Evolutionary conservation across 1,284 basidiomycete species (phyloP).

Genomic region (Naganishia albida): DNA sequence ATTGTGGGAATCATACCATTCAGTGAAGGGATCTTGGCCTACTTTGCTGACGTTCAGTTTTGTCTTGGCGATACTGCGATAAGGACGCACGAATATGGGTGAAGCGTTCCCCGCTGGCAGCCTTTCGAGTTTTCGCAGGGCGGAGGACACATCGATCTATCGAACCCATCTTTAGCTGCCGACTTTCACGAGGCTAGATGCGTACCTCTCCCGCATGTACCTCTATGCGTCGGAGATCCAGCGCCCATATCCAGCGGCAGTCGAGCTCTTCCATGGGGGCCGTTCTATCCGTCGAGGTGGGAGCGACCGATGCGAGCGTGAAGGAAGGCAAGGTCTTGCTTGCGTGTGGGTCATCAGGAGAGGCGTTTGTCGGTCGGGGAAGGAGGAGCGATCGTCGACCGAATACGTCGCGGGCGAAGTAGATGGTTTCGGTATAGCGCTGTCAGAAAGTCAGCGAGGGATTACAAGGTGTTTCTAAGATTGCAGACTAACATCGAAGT

Average conservation of each 20-base stretch:
- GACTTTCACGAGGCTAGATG: background rate
- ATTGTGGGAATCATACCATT: slow-evolving; percentile 1
- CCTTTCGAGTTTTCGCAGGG: background rate
- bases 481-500: slow-evolving; percentile 63
- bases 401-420: slow-evolving; percentile 84
- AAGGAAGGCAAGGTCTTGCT: background rate
- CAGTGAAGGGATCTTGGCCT: slow-evolving; percentile 32
- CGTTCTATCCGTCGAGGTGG: background rate
- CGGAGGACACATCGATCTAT: background rate
- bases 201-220: background rate
- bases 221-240: background rate
- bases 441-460: slow-evolving; percentile 41
- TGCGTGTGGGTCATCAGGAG: slow-evolving; percentile 1
- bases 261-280: slow-evolving; percentile 29
- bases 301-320: slow-evolving; percentile 6
- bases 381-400: slow-evolving; percentile 81
- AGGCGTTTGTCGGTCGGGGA: background rate
- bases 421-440: slow-evolving; percentile 58
- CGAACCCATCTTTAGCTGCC: background rate
- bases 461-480: background rate
- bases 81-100: background rate
- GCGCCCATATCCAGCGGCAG: slow-evolving; percentile 29
- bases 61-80: background rate
- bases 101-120: background rate
- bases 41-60: background rate